Evolutionary conservation across 148 eudicot species (phyloP).

Genomic region (Cornus suecica): DNA sequence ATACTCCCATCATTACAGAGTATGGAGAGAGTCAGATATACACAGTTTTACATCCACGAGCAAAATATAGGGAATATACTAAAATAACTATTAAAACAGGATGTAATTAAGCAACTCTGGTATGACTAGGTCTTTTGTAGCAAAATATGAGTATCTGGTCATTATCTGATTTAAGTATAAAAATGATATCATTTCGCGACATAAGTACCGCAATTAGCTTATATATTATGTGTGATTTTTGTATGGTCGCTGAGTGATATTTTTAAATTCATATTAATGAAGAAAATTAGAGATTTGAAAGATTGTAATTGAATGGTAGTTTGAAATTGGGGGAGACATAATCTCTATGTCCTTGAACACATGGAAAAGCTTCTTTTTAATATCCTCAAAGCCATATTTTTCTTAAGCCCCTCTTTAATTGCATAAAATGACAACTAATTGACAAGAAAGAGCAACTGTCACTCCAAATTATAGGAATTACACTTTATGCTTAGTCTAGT

Average conservation of each 20-base stretch:
- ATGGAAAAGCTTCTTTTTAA: slow-evolving; percentile 15
- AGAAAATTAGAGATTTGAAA: slow-evolving; percentile 1
- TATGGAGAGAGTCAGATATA: no score
- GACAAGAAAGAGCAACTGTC: slow-evolving; percentile 58
- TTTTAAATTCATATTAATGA: neutral
- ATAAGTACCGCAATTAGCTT: neutral
- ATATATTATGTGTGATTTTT: no score
- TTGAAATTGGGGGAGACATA: slow-evolving; percentile 40
- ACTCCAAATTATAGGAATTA: slow-evolving; percentile 3
- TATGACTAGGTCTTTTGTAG: no score
- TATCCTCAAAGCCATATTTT: slow-evolving; percentile 14
- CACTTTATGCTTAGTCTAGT: slow-evolving; percentile 11
- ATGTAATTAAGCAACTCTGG: neutral
- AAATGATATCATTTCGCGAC: neutral
- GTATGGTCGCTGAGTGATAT: neutral
- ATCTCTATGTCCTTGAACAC: slow-evolving; percentile 38
- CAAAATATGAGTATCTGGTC: neutral
- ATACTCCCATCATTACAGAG: no score
- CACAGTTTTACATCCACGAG: no score
- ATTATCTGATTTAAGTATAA: no score
- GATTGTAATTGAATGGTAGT: slow-evolving; percentile 21
- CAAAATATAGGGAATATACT: no score
- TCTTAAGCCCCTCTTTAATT: slow-evolving; percentile 4
- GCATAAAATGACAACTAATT: slow-evolving; percentile 27
- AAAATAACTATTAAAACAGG: neutral